phyloP scores from a whole-genome alignment of 2,329 filamentous ascomycete species.

The Botrytis fragariae region DNA sequence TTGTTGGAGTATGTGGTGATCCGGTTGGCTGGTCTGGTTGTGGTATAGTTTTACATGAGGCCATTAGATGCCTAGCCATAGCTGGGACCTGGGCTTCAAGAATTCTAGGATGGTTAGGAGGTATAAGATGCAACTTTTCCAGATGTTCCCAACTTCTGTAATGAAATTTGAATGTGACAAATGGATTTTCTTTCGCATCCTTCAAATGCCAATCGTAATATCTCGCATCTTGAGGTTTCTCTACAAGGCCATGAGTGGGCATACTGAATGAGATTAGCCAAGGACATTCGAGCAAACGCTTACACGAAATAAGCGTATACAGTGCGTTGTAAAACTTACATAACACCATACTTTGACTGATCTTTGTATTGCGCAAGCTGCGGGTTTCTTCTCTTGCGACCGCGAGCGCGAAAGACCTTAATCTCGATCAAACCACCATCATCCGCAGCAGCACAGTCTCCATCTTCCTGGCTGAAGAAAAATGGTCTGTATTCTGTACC shows the following conservation, averaged over 20 bases:
- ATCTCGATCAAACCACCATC: constrained; percentile 57
- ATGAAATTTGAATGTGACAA: constrained; percentile 54
- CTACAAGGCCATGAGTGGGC: constrained; percentile 52
- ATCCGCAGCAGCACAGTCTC: constrained; percentile 42
- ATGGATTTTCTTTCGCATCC: constrained; percentile 53
- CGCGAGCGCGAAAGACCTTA: constrained; percentile 51
- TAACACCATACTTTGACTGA: constrained; percentile 52
- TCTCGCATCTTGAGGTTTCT: constrained; percentile 49
- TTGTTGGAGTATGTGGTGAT: constrained; percentile 9
- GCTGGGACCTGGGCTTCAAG: constrained; percentile 7
- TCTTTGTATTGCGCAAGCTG: constrained; percentile 45
- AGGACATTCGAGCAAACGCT: neutral
- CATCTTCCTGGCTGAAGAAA: constrained; percentile 43
- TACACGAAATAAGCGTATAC: neutral
- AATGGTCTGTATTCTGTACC: constrained; percentile 52
- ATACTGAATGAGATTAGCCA: constrained; percentile 41
- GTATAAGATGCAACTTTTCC: constrained; percentile 47
- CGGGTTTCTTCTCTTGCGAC: constrained; percentile 45
- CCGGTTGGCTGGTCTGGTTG: neutral
- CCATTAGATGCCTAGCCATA: constrained; percentile 10
- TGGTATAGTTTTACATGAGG: neutral
- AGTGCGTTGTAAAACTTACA: constrained; percentile 42
- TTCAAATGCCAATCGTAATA: constrained; percentile 54
- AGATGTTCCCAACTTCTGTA: constrained; percentile 54
- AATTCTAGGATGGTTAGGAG: constrained; percentile 25